phyloP scores from a whole-genome alignment of 805 yeast species.

The Candida silvatica region DNA sequence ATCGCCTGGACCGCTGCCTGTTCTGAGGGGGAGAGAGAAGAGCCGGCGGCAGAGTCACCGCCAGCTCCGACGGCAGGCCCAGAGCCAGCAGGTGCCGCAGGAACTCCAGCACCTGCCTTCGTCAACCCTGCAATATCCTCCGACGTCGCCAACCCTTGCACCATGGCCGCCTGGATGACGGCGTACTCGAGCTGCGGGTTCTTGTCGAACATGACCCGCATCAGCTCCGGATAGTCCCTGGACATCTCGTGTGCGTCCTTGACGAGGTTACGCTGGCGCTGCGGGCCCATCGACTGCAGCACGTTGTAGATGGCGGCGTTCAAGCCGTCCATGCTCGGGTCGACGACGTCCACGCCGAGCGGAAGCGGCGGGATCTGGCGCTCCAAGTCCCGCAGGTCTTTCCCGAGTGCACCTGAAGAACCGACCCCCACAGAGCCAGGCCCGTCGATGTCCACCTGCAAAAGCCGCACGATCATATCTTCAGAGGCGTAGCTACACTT shows the following conservation, averaged over 20 bases:
- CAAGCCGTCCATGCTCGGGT: conserved; percentile 23
- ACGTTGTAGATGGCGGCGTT: conserved; percentile 38
- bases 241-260: conserved; percentile 55
- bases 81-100: neutral
- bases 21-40: conserved; percentile 3
- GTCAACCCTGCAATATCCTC: conserved; percentile 13
- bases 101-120: neutral
- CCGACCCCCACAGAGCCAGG: too few relatives aligned
- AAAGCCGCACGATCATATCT: conserved; percentile 19
- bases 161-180: conserved; percentile 61
- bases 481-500: conserved; percentile 71
- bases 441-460: conserved; percentile 10
- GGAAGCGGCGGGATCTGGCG: conserved; percentile 43
- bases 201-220: conserved; percentile 50
- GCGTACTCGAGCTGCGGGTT: conserved; percentile 83
- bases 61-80: conserved; percentile 5
- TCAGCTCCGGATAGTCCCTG: conserved; percentile 43
- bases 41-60: neutral
- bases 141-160: conserved; percentile 22
- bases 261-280: conserved; percentile 39
- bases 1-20: conserved; percentile 17
- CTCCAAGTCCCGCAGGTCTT: conserved; percentile 7
- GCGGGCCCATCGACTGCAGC: conserved; percentile 36
- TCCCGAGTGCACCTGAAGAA: neutral
- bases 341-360: conserved; percentile 36